phyloP scores from a whole-genome alignment of 2,329 filamentous ascomycete species.

The Fusarium xylarioides region DNA sequence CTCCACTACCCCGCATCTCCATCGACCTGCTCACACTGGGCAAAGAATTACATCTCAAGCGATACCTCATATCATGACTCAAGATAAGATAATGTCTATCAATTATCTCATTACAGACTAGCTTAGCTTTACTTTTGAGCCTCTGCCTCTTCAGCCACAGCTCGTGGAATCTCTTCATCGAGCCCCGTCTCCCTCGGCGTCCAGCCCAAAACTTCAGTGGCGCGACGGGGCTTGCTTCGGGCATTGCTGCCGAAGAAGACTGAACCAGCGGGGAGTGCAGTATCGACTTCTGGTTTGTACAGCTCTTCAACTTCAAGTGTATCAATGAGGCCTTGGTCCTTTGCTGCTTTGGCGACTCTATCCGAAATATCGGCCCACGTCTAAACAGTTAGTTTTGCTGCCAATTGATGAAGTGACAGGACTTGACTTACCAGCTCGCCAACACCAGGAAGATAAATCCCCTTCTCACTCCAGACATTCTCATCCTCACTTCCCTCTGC shows the following conservation, averaged over 20 bases:
- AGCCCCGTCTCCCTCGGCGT: constrained; percentile 58
- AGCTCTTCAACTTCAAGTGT: constrained; percentile 42
- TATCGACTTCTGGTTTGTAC: constrained; percentile 54
- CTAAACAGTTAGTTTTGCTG: constrained; percentile 15
- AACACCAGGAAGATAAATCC: constrained; percentile 48
- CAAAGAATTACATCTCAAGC: background rate
- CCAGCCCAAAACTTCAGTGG: constrained; percentile 64
- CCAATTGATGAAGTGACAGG: accelerated
- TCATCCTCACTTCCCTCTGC: constrained; percentile 29
- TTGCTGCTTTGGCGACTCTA: constrained; percentile 41
- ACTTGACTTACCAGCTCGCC: constrained; percentile 41
- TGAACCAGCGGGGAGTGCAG: constrained; percentile 54
- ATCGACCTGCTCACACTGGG: constrained; percentile 1
- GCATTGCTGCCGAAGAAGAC: constrained; percentile 68
- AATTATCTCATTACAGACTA: background rate
- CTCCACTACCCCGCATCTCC: constrained; percentile 5
- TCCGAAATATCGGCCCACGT: constrained; percentile 46
- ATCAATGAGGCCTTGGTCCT: constrained; percentile 37
- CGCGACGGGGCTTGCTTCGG: constrained; percentile 60
- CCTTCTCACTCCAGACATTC: constrained; percentile 50
- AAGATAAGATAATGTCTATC: background rate
- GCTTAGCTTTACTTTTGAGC: background rate
- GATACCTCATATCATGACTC: background rate
- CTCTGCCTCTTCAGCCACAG: constrained; percentile 39
- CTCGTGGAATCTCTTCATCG: constrained; percentile 51